Evolutionary conservation across 1,284 basidiomycete species (phyloP).

Genomic region (Melampsora larici-populina): DNA sequence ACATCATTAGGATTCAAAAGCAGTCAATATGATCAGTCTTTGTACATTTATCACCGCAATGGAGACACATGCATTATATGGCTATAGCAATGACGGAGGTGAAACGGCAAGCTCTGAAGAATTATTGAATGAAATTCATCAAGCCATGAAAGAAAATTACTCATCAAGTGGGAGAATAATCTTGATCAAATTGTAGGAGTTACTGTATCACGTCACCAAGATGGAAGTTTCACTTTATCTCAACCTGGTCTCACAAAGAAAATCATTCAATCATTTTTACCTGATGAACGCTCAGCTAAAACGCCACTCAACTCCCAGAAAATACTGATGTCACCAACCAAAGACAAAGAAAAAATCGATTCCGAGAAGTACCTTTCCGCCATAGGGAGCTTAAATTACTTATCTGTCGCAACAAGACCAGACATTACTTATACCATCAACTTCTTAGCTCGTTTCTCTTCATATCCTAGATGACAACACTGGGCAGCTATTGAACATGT

Average conservation of each 20-base stretch:
- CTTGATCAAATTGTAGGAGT: neutral
- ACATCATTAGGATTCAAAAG: neutral
- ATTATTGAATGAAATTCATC: neutral
- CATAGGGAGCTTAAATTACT: neutral
- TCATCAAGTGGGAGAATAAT: neutral
- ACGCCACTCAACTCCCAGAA: no score
- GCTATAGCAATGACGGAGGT: neutral
- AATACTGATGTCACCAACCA: no score
- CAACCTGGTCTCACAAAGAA: no score
- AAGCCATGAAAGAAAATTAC: no score
- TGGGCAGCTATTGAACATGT: no score
- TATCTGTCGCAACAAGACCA: neutral
- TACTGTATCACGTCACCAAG: neutral
- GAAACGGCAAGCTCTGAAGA: neutral
- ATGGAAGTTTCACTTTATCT: no score
- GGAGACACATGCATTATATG: neutral
- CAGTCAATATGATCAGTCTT: neutral
- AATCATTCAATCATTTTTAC: no score
- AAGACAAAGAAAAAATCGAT: no score
- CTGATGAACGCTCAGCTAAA: no score
- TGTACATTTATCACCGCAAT: no score
- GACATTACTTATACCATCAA: conserved; percentile 13
- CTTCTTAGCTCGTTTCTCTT: conserved; percentile 10
- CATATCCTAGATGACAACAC: neutral
- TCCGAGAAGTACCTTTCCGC: neutral